Evolutionary conservation across 257 asterid species (phyloP).

Genomic region (Rhazya stricta): DNA sequence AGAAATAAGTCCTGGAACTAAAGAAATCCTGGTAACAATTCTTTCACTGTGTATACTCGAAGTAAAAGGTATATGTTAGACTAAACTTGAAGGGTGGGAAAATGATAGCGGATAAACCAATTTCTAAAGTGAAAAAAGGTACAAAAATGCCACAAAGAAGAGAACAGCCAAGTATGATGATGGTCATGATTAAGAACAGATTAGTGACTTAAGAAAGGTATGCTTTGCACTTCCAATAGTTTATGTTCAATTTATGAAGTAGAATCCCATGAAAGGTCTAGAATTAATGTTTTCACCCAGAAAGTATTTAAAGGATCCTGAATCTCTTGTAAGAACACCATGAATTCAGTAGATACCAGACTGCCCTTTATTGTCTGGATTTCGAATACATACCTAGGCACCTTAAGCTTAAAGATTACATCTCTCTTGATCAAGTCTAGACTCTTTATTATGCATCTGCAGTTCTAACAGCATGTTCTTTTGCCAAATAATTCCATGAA

Average conservation of each 20-base stretch:
- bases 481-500: background rate
- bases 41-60: background rate
- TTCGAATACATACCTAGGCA: background rate
- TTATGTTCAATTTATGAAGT: background rate
- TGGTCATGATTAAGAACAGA: too few relatives aligned
- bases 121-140: background rate
- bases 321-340: background rate
- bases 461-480: background rate
- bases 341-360: background rate
- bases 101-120: background rate
- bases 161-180: background rate
- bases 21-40: too few relatives aligned
- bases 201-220: background rate
- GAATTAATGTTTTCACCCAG: background rate
- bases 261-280: background rate
- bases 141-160: background rate
- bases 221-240: background rate
- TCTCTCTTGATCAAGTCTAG: background rate
- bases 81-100: background rate
- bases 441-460: background rate
- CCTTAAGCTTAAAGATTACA: background rate
- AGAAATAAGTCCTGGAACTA: background rate
- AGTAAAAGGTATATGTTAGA: background rate
- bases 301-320: background rate
- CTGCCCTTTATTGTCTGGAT: background rate